Conservation (phyloP, 495 filamentous ascomycete species). For the Hyaloscypha variabilis region DNA sequence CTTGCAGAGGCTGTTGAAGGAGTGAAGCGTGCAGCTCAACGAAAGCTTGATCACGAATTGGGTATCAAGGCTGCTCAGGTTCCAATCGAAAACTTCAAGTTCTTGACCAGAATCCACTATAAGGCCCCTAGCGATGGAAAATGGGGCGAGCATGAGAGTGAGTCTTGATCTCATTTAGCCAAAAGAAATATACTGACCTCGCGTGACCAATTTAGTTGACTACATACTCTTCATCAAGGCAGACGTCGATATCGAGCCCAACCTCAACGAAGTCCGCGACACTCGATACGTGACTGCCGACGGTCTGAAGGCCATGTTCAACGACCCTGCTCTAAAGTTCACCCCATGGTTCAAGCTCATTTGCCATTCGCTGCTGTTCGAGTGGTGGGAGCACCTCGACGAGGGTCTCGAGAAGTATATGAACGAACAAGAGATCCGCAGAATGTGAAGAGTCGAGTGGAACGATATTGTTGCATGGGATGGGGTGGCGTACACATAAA, state of each 20-base stretch:
- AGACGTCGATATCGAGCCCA: conserved; percentile 78
- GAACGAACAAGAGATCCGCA: conserved; percentile 82
- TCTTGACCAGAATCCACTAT: conserved; percentile 97
- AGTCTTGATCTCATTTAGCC: conserved; percentile 35
- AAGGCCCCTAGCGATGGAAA: conserved; percentile 95
- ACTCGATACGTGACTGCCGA: conserved; percentile 80
- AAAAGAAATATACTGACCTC: conserved; percentile 13
- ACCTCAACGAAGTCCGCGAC: conserved; percentile 85
- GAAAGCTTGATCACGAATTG: conserved; percentile 93
- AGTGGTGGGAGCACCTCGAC: conserved; percentile 95
- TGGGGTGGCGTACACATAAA: not conserved
- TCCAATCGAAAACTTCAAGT: conserved; percentile 88
- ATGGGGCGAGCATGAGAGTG: conserved; percentile 99
- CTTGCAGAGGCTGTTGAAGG: conserved; percentile 79
- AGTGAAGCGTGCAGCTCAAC: conserved; percentile 86
- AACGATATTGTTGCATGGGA: not conserved
- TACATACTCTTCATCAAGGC: conserved; percentile 99
- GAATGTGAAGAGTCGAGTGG: conserved; percentile 61
- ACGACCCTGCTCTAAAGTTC: conserved; percentile 77
- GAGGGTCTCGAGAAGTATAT: conserved; percentile 80
- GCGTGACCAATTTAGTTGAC: conserved; percentile 64
- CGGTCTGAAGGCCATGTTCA: conserved; percentile 83
- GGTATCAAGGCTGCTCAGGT: conserved; percentile 90
- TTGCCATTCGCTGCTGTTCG: conserved; percentile 94
- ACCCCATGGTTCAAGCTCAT: conserved; percentile 99